Conservation (phyloP, 1,284 basidiomycete species). For the Peniophora sp. region DNA sequence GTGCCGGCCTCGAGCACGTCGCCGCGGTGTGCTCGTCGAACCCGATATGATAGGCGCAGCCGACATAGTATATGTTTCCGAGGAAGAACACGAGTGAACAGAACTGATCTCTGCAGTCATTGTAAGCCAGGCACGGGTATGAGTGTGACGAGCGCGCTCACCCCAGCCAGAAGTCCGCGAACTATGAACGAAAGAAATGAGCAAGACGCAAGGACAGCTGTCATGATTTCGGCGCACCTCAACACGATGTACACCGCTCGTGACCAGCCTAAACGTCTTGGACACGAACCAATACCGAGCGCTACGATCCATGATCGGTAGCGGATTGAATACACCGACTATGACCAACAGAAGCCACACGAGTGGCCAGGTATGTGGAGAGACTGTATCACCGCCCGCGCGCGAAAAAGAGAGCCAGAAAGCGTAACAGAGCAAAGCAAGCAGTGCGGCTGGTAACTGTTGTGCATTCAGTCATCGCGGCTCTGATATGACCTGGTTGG, state of each 20-base stretch:
- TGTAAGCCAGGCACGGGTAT: neutral
- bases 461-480: neutral
- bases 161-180: slow-evolving; percentile 81
- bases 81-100: neutral
- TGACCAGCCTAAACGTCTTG: slow-evolving; percentile 52
- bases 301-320: slow-evolving; percentile 57
- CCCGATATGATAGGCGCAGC: neutral
- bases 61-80: neutral
- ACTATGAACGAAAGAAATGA: slow-evolving; percentile 30
- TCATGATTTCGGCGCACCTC: slow-evolving; percentile 50
- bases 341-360: slow-evolving; percentile 71
- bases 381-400: slow-evolving; percentile 40
- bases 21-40: neutral
- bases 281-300: slow-evolving; percentile 78
- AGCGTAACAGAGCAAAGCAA: slow-evolving; percentile 68
- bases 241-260: slow-evolving; percentile 69
- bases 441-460: slow-evolving; percentile 76
- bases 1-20: neutral
- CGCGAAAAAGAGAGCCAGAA: slow-evolving; percentile 82
- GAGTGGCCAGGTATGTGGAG: slow-evolving; percentile 69
- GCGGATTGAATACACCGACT: slow-evolving; percentile 67
- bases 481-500: neutral
- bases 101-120: neutral
- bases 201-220: too few species aligned
- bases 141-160: slow-evolving; percentile 24